A percentile compares a stretch with the other conserved stretches of the same genome.
Evolutionary conservation across 129 eudicot species (phyloP).

Genomic region (Helichrysum umbraculigerum): DNA sequence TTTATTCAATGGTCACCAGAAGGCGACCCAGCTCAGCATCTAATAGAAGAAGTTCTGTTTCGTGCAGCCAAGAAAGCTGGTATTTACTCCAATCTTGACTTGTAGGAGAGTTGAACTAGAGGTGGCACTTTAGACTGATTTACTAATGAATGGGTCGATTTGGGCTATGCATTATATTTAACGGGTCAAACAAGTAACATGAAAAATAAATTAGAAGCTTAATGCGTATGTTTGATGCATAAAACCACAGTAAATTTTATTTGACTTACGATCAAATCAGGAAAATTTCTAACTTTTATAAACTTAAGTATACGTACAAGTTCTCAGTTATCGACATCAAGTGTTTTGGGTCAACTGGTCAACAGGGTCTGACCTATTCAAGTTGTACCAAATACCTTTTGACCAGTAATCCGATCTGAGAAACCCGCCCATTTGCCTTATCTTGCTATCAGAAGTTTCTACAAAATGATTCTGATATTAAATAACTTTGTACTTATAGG

Average conservation of each 20-base stretch:
- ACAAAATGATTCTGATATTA: slow-evolving; percentile 9
- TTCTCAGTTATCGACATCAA: no score
- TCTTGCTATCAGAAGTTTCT: neutral
- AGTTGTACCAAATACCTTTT: neutral
- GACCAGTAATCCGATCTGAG: neutral
- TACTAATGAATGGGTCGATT: no score
- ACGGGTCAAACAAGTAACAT: no score
- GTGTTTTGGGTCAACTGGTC: neutral
- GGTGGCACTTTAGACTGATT: neutral
- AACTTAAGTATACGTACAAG: neutral
- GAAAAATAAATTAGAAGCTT: no score
- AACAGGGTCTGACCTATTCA: neutral
- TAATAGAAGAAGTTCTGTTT: slow-evolving; percentile 83
- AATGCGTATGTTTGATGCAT: no score
- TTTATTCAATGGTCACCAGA: slow-evolving; percentile 92
- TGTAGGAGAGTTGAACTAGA: neutral
- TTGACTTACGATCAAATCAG: no score
- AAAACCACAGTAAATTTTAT: no score
- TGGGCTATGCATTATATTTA: no score
- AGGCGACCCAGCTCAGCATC: slow-evolving; percentile 99
- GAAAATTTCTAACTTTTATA: neutral
- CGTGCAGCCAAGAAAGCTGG: slow-evolving; percentile 99
- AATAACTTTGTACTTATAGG: slow-evolving; percentile 39
- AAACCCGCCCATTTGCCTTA: neutral
- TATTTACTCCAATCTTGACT: slow-evolving; percentile 24